Evolutionary conservation across 176 grass and related monocot genomes (phyloP), one percentile per base, ranked within the genome.

Genomic region (Juncus inflexus): DNA sequence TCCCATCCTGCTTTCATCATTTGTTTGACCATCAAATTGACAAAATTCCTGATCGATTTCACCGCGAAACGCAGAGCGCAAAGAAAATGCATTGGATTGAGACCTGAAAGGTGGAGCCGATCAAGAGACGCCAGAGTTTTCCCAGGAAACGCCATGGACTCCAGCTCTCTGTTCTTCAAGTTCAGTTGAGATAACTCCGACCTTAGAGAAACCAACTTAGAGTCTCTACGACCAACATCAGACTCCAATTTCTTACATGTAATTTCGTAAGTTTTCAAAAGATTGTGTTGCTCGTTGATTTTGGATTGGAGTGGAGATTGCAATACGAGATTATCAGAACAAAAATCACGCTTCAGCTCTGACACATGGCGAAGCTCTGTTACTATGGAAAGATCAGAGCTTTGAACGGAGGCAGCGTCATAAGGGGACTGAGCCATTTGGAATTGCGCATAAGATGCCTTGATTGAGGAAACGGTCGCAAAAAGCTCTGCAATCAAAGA

Each of bases 381-480:
- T 10, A 97, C 83, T 41, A 97, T 2, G 6, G 77, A 74, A 15
- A 78, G 70, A 65, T 92, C 94, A 4, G 83, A 79, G 1, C 60
- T 69, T 56, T 89, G 83, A 42, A 97, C 91, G 56, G 65, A 77
- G 9, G 61, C 73, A 2, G 85, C 70, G 19, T 97, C 83, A 52
- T 91, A 97, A 0, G 94, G 94, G 2, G 62, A 61, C 77, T 92
- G 85, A 55, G 94, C 85, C 13, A 81, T 47, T 74, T 97, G 94
- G 54, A 97, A 77, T 70, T 86, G 85, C 15, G 76, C 88, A 60
- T 97, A 97, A 55, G 94, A 60, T 3, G 94, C 94, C 81, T 97
- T 89, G 75, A 97, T 82, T 10, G 94, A 80, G 9, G 94, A 91
- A 52, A 76, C 67, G 2, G 82, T 72, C 3, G 83, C 85, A 56